Conservation (phyloP, 768 basidiomycete genomes). For the Lactifluus echinatus region DNA sequence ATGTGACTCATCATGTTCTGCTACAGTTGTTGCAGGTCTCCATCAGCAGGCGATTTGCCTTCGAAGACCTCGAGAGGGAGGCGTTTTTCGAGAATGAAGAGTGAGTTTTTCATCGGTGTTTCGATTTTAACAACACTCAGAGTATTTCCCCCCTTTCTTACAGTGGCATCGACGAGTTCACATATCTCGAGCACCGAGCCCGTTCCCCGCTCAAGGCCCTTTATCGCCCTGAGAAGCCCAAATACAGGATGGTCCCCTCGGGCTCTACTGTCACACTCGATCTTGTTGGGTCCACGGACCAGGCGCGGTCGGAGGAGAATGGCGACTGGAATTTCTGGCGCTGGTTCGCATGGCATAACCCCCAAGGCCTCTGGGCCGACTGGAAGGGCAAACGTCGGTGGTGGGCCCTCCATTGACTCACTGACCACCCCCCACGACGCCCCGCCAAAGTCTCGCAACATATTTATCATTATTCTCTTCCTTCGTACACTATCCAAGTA, state of each 20-base stretch:
- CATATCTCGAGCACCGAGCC: constrained; percentile 14
- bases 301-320: neutral
- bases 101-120: neutral
- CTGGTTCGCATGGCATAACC: constrained; percentile 21
- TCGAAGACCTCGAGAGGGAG: constrained; percentile 16
- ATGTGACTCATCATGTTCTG: neutral
- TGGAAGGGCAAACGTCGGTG: constrained; percentile 16
- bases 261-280: constrained; percentile 6
- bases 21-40: constrained; percentile 14
- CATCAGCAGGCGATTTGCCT: constrained; percentile 14
- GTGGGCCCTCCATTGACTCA: constrained; percentile 11
- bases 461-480: constrained; percentile 11
- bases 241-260: constrained; percentile 10
- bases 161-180: constrained; percentile 16
- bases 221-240: constrained; percentile 19
- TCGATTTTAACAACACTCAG: neutral
- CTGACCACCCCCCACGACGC: neutral
- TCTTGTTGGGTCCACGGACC: constrained; percentile 15
- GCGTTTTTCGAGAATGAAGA: constrained; percentile 18
- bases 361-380: constrained; percentile 18
- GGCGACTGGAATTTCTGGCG: constrained; percentile 16
- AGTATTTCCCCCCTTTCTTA: neutral
- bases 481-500: neutral
- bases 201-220: constrained; percentile 7
- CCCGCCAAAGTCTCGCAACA: neutral